These are phyloP conservation scores for Mimosa bimucronata DNA, from an alignment of 306 rosid species.

Conservation along the genomic window DNA sequence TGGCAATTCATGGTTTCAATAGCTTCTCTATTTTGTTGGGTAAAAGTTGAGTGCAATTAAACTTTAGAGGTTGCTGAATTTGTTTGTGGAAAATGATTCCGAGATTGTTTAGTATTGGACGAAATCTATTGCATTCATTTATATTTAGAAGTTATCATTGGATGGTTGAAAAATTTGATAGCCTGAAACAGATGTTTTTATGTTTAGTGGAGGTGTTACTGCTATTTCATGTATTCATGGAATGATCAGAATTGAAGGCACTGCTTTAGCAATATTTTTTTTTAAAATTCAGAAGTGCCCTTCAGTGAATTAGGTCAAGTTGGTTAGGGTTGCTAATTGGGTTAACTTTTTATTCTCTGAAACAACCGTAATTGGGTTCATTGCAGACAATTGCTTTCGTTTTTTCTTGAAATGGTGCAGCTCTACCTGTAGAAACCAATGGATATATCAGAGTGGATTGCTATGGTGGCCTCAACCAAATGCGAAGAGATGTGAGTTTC, in stretches of 20 bases:
- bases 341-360: conserved; percentile 53
- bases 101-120: neutral
- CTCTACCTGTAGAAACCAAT: conserved; percentile 68
- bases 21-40: conserved; percentile 16
- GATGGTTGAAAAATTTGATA: neutral
- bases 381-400: conserved; percentile 72
- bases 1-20: neutral
- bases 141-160: neutral
- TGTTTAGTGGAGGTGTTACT: conserved; percentile 8
- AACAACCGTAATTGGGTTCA: conserved; percentile 72
- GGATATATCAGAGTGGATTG: conserved; percentile 95
- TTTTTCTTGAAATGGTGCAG: conserved; percentile 75
- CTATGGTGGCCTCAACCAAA: conserved; percentile 94
- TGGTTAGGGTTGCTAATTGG: conserved; percentile 35
- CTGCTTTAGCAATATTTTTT: conserved; percentile 4
- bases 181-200: neutral
- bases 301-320: conserved; percentile 14
- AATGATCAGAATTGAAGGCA: conserved; percentile 27
- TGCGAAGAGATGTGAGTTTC: conserved; percentile 90
- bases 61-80: conserved; percentile 15
- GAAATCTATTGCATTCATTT: neutral
- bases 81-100: conserved; percentile 16
- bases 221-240: neutral
- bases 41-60: neutral
- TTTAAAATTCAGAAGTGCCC: conserved; percentile 17